phyloP scores from a whole-genome alignment of 768 basidiomycete species.

The Scleroderma citrinum region DNA sequence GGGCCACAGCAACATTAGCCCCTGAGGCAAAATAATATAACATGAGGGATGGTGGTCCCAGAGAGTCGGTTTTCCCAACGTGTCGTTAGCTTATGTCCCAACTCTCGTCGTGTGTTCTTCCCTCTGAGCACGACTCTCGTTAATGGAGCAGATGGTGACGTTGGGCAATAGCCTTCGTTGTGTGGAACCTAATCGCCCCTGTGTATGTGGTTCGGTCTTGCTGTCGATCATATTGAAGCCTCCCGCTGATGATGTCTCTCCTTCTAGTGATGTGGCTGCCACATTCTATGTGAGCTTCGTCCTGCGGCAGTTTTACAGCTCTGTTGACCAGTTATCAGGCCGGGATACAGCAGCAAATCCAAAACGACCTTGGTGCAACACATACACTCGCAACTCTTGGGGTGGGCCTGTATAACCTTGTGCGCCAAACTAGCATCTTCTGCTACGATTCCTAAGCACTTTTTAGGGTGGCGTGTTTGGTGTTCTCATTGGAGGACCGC shows the following conservation, averaged over 20 bases:
- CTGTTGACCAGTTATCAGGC: conserved; percentile 7
- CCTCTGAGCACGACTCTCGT: conserved; percentile 20
- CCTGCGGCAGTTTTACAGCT: background rate
- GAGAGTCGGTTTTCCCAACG: background rate
- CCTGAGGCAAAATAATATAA: background rate
- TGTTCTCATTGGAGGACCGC: background rate
- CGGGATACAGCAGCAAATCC: conserved; percentile 24
- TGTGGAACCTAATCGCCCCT: conserved; percentile 26
- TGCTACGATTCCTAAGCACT: background rate
- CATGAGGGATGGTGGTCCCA: background rate
- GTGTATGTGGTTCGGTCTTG: conserved; percentile 17
- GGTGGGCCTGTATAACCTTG: conserved; percentile 1
- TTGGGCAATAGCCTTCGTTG: conserved; percentile 21
- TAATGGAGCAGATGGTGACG: conserved; percentile 24
- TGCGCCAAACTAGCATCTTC: background rate
- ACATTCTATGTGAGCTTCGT: conserved; percentile 25
- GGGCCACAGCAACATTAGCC: too few relatives aligned
- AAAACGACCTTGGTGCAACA: background rate
- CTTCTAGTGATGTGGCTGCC: conserved; percentile 16
- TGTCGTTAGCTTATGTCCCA: conserved; percentile 11
- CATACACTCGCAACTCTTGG: background rate
- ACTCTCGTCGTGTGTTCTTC: conserved; percentile 9
- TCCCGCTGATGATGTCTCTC: conserved; percentile 1
- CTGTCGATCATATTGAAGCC: background rate
- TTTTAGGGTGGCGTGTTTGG: background rate